Evolutionary conservation across 176 grass and related monocot genomes (phyloP).

Genomic region (Stipa capillata): DNA sequence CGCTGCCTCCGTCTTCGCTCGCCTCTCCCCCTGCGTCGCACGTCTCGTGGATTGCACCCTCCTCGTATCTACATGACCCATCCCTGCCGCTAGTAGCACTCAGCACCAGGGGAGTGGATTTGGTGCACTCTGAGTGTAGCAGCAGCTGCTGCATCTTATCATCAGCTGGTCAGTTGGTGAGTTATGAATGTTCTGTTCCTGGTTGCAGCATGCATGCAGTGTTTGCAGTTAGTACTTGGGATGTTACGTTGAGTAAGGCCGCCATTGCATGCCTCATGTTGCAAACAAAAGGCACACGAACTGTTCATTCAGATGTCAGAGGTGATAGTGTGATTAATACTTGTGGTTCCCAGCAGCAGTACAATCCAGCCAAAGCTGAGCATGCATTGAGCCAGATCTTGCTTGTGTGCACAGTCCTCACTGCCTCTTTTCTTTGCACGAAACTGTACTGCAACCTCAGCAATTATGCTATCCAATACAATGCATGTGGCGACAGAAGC

Average conservation of each 20-base stretch:
- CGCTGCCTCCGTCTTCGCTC: too few relatives aligned
- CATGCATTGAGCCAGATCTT: background rate
- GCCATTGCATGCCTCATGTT: slow-evolving; percentile 25
- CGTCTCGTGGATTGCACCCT: too few relatives aligned
- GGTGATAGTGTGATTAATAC: background rate
- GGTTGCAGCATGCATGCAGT: background rate
- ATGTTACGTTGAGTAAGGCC: slow-evolving; percentile 16
- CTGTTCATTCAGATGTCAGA: background rate
- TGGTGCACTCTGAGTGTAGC: too few relatives aligned
- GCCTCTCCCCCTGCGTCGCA: too few relatives aligned
- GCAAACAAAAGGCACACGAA: background rate
- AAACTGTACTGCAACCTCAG: background rate
- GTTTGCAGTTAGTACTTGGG: slow-evolving; percentile 18
- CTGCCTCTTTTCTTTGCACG: background rate
- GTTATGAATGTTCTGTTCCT: too few relatives aligned
- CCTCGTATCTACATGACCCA: too few relatives aligned
- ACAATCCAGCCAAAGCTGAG: background rate
- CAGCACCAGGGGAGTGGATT: too few relatives aligned
- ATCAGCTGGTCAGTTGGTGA: background rate
- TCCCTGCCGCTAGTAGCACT: background rate
- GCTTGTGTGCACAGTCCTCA: background rate
- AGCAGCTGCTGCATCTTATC: background rate
- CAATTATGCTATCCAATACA: background rate
- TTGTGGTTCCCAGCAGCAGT: background rate
- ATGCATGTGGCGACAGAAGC: background rate